Evolutionary conservation across 1,139 yeast genomes (phyloP), one percentile per base, ranked within the genome.

Genomic region (Lodderomyces oxycetoniae): DNA sequence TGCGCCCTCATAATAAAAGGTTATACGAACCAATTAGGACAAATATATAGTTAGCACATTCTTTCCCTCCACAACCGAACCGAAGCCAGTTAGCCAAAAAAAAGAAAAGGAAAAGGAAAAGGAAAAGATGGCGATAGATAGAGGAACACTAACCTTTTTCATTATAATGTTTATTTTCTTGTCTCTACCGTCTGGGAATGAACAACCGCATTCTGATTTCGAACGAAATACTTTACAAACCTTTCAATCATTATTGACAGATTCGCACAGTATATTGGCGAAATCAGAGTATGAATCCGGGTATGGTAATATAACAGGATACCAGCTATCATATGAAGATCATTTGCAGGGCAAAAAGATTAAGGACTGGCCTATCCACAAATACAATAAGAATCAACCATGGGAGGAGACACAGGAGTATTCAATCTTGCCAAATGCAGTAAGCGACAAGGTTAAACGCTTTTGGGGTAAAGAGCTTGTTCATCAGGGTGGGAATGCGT

Each of bases 261-360:
- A 49, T 12, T 58, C 63, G 17, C 53, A 54, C 8, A 45, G 53
- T 3, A 54, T 57, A 9, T 55, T 81, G 27, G 43, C 46, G 11
- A 56, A 63, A 24, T 61, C 75, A 26, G 63, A 70, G 2, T 79
- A 71, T 51, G 40, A 50, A 12, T 43, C 57, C 3, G 87, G 87
- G 6, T 81, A 80, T 52, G 84, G 83, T 1, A 81, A 84, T 47
- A 54, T 86, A 8, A 83, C 94, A 0, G 95, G 95, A 6, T 73
- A 80, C 42, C 67, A 64, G 49, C 57, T 78, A 38, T 77, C 82
- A 32, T 84, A 80, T 46, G 57, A 62, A 7, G 91, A 83, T 52
- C 67, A 64, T 22, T 12, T 67, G 3, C 48, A 58, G 4, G 71
- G 72, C 8, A 61, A 66, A 35, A 61, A 64, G 26, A 56, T 50